Conservation (phyloP, 2,329 filamentous ascomycete genomes). For the Ophioceras dolichostomum region DNA sequence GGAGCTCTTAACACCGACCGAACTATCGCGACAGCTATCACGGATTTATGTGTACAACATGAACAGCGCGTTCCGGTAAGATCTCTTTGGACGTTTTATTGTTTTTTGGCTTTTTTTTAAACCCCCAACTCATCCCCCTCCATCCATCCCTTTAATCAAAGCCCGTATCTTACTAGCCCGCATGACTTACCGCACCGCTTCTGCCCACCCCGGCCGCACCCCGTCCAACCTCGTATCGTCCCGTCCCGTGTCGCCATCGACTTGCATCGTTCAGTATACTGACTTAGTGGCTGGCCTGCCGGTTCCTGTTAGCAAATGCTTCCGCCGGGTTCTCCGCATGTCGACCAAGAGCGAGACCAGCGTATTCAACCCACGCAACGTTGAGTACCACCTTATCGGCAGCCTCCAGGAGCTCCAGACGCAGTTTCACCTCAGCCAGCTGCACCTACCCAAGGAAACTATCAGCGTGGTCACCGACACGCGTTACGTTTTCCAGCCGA, state of each 20-base stretch:
- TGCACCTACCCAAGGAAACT: conserved; percentile 58
- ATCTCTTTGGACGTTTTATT: too few species aligned
- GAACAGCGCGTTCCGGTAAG: conserved; percentile 55
- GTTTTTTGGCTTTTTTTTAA: too few species aligned
- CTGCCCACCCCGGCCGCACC: too few species aligned
- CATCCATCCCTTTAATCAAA: too few species aligned
- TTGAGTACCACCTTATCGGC: conserved; percentile 54
- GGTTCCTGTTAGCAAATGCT: conserved; percentile 56
- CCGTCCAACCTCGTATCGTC: too few species aligned
- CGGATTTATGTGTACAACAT: conserved; percentile 61
- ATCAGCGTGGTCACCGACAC: conserved; percentile 57
- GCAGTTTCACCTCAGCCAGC: conserved; percentile 54
- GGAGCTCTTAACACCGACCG: conserved; percentile 48
- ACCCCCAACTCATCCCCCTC: too few species aligned
- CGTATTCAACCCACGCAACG: conserved; percentile 50
- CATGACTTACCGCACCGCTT: too few species aligned
- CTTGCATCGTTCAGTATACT: too few species aligned
- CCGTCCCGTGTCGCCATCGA: too few species aligned
- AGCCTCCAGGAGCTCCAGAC: conserved; percentile 52
- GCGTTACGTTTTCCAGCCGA: conserved; percentile 51
- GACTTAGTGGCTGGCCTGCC: too few species aligned
- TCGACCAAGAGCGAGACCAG: conserved; percentile 47
- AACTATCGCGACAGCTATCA: conserved; percentile 45
- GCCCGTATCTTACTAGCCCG: too few species aligned
- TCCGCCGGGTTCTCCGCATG: conserved; percentile 49